Evolutionary conservation across 768 basidiomycete genomes (phyloP).

Genomic region (Clitopilus hobsonii): DNA sequence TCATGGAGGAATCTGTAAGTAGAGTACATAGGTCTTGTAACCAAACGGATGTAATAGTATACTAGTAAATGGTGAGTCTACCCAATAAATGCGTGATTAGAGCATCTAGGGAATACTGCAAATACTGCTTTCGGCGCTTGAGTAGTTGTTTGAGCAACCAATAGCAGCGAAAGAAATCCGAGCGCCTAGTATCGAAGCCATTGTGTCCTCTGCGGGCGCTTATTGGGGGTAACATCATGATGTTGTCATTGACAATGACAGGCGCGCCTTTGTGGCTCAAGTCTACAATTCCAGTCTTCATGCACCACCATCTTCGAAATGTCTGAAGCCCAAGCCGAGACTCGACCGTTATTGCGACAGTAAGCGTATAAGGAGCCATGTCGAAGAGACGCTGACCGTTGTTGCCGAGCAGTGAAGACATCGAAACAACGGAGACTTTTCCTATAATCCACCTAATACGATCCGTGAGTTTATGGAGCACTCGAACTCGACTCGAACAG

Average conservation of each 20-base stretch:
- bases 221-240: too few relatives aligned
- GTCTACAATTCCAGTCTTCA: conserved; percentile 1
- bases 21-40: too few relatives aligned
- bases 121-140: too few relatives aligned
- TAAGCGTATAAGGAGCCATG: conserved; percentile 11
- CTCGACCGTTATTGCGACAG: conserved; percentile 38
- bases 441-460: conserved; percentile 80
- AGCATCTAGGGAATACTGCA: too few relatives aligned
- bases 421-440: conserved; percentile 62
- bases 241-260: background rate
- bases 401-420: conserved; percentile 35
- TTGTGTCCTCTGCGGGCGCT: too few relatives aligned
- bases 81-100: too few relatives aligned
- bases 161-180: too few relatives aligned
- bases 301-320: conserved; percentile 10
- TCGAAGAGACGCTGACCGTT: conserved; percentile 2
- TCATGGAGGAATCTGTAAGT: too few relatives aligned
- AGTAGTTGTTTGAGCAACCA: too few relatives aligned
- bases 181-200: too few relatives aligned
- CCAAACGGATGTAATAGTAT: too few relatives aligned
- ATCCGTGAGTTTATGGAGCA: conserved; percentile 35
- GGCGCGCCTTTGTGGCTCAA: background rate
- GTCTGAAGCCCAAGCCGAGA: conserved; percentile 37
- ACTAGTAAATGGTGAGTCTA: too few relatives aligned
- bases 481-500: background rate